Evolutionary conservation across 2,329 filamentous ascomycete species (phyloP).

Genomic region (Thielaviopsis punctulata): DNA sequence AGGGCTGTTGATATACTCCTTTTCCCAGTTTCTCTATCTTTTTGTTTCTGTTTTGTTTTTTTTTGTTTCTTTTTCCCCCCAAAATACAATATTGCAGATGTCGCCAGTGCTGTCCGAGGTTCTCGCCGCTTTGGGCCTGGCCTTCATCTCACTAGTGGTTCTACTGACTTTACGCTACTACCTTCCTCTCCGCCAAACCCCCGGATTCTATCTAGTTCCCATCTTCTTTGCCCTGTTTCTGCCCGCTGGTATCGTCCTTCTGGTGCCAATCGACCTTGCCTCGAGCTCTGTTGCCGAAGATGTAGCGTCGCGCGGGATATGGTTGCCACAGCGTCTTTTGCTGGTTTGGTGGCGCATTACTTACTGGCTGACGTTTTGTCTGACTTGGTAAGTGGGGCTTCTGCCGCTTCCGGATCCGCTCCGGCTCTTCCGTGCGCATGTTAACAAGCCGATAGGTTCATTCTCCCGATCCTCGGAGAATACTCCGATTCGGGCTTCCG

Average conservation of each 20-base stretch:
- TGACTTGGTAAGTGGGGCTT: slow-evolving; percentile 57
- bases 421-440: neutral
- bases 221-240: slow-evolving; percentile 94
- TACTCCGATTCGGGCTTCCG: slow-evolving; percentile 90
- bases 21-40: no score
- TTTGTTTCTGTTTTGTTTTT: neutral
- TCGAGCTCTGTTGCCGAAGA: slow-evolving; percentile 63
- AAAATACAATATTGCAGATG: slow-evolving; percentile 15
- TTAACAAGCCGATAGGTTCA: slow-evolving; percentile 53
- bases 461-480: slow-evolving; percentile 83
- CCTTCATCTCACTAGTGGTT: slow-evolving; percentile 58
- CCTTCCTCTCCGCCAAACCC: slow-evolving; percentile 76
- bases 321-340: slow-evolving; percentile 62
- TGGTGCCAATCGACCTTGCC: slow-evolving; percentile 90
- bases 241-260: slow-evolving; percentile 74
- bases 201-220: slow-evolving; percentile 74
- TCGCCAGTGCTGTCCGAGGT: slow-evolving; percentile 62
- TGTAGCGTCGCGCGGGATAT: slow-evolving; percentile 60
- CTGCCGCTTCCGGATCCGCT: neutral
- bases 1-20: neutral
- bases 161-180: slow-evolving; percentile 78
- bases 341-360: slow-evolving; percentile 85
- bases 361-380: slow-evolving; percentile 90
- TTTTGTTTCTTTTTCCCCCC: neutral
- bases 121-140: slow-evolving; percentile 56